phyloP scores from a whole-genome alignment of 192 early-diverging fungal species.

The Kickxella alabastrina region DNA sequence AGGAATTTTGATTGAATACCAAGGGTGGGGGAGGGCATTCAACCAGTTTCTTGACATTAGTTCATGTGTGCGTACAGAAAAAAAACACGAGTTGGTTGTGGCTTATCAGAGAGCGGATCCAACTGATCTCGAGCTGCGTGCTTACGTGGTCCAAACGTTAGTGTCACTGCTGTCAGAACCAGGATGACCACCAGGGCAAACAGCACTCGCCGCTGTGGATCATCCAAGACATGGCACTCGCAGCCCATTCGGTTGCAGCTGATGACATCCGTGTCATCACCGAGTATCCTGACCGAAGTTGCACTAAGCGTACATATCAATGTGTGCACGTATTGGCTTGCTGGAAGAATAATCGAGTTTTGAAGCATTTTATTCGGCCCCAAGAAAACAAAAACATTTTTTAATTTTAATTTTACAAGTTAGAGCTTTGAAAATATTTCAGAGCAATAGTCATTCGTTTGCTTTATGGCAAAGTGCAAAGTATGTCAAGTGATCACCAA shows the following conservation, averaged over 20 bases:
- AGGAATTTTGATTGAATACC: too few species aligned
- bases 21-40: too few species aligned
- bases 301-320: slow-evolving; percentile 52
- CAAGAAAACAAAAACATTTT: neutral
- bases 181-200: slow-evolving; percentile 32
- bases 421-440: too few species aligned
- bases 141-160: slow-evolving; percentile 47
- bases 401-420: neutral
- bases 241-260: slow-evolving; percentile 53
- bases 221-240: slow-evolving; percentile 49
- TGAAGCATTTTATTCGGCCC: too few species aligned
- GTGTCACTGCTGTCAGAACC: slow-evolving; percentile 25
- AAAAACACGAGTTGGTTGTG: too few species aligned
- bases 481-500: too few species aligned
- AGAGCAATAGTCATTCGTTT: too few species aligned
- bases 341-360: slow-evolving; percentile 15
- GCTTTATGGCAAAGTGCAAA: too few species aligned
- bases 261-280: slow-evolving; percentile 12
- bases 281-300: slow-evolving; percentile 25
- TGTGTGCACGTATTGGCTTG: slow-evolving; percentile 32
- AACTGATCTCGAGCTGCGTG: too few species aligned
- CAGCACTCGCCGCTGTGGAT: slow-evolving; percentile 27
- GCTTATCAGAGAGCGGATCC: too few species aligned
- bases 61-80: too few species aligned
- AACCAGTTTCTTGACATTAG: too few species aligned